Conservation (phyloP, 2,329 filamentous ascomycete species). For the Elsinoe batatas region DNA sequence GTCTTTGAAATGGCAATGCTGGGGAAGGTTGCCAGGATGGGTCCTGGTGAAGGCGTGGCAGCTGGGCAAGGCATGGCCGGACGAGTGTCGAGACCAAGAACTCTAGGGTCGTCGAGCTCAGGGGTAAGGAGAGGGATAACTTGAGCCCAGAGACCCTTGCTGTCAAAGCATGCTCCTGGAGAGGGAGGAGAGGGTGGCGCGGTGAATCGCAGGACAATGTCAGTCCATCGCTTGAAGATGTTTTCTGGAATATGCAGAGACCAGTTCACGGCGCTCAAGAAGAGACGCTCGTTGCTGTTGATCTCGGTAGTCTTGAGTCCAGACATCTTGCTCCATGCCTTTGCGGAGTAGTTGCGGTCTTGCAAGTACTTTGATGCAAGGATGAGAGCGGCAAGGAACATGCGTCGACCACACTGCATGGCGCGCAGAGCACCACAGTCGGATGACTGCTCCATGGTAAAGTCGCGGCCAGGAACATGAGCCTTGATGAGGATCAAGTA, state of each 20-base stretch:
- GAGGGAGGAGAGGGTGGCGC: conserved; percentile 38
- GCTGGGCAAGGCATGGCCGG: not conserved
- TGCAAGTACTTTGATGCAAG: conserved; percentile 96
- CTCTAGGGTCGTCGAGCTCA: conserved; percentile 39
- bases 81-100: conserved; percentile 5
- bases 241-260: conserved; percentile 86
- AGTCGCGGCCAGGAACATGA: conserved; percentile 72
- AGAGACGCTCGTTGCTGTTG: conserved; percentile 92
- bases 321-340: conserved; percentile 98
- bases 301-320: conserved; percentile 90
- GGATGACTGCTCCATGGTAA: conserved; percentile 73
- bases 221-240: conserved; percentile 85
- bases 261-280: conserved; percentile 84
- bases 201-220: conserved; percentile 78
- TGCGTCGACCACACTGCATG: conserved; percentile 88
- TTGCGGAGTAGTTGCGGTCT: conserved; percentile 93
- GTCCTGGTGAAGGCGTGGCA: conserved; percentile 7
- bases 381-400: conserved; percentile 93
- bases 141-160: conserved; percentile 30
- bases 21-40: conserved; percentile 5
- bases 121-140: conserved; percentile 49
- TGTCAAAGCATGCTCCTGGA: conserved; percentile 19
- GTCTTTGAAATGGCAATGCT: conserved; percentile 29
- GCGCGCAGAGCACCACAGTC: conserved; percentile 65
- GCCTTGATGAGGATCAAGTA: conserved; percentile 91